Conservation (phyloP, 2,329 filamentous ascomycete genomes). For the Talaromyces sp. region DNA sequence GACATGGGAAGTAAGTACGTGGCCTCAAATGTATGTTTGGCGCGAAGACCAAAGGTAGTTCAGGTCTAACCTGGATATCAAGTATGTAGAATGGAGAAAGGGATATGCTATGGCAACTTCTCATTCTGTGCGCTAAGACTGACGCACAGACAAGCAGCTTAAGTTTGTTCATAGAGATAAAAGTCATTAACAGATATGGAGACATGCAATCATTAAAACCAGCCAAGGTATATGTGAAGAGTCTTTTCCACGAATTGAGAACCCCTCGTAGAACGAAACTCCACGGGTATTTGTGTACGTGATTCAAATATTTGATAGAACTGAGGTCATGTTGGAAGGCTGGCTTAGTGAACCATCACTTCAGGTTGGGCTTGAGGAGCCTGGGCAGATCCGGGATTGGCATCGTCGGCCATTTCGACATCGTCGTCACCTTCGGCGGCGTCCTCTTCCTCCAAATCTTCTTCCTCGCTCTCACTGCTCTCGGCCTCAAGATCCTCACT, state of each 20-base stretch:
- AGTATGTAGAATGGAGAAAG: neutral
- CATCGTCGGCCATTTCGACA: conserved; percentile 57
- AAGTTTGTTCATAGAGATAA: neutral
- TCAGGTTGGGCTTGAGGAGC: conserved; percentile 38
- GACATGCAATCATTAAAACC: conserved; percentile 16
- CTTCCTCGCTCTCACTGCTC: conserved; percentile 68
- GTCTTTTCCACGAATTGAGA: neutral
- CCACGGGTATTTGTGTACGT: conserved; percentile 16
- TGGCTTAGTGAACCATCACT: conserved; percentile 46
- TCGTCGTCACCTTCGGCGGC: conserved; percentile 54
- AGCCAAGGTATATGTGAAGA: neutral
- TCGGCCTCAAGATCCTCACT: conserved; percentile 77
- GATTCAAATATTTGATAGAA: conserved; percentile 12
- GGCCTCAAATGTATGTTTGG: neutral
- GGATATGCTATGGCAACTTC: neutral
- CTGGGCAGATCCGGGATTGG: conserved; percentile 30
- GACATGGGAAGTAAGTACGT: neutral
- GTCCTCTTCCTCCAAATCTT: conserved; percentile 63
- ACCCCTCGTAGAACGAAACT: conserved; percentile 7
- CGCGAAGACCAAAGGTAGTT: neutral
- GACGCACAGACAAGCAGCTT: neutral
- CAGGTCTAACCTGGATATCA: too few species aligned
- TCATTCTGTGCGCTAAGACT: neutral
- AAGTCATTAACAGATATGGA: conserved; percentile 15
- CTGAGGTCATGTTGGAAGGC: neutral